Evolutionary conservation across 2,329 filamentous ascomycete genomes (phyloP).

Genomic region (Drechslerella coelobrocha): DNA sequence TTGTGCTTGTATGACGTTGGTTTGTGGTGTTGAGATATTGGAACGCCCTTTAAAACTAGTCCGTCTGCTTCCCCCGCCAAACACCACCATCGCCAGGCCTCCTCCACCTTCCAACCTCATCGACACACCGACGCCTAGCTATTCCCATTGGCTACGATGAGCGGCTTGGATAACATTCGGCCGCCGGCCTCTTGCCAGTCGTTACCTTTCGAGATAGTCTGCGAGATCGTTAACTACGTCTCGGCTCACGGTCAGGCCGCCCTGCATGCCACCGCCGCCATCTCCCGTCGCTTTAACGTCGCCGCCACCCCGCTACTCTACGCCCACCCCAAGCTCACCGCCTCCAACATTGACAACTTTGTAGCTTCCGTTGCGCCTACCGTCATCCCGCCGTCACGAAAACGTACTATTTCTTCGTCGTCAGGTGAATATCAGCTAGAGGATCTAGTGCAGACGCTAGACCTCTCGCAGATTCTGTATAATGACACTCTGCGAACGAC

Average conservation of each 20-base stretch:
- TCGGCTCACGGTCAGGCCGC: slow-evolving; percentile 24
- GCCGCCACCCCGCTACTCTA: slow-evolving; percentile 48
- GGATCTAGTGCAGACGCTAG: slow-evolving; percentile 50
- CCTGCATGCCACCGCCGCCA: slow-evolving; percentile 27
- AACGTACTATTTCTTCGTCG: slow-evolving; percentile 7
- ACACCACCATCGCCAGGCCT: no score
- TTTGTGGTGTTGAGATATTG: no score
- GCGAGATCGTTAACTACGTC: slow-evolving; percentile 43
- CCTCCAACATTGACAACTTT: slow-evolving; percentile 53
- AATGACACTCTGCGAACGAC: slow-evolving; percentile 51
- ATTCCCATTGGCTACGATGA: slow-evolving; percentile 16
- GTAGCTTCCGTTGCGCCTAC: slow-evolving; percentile 52
- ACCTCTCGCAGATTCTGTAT: slow-evolving; percentile 53
- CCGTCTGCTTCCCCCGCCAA: no score
- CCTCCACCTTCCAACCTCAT: no score
- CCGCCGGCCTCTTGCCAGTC: slow-evolving; percentile 18
- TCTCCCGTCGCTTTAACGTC: slow-evolving; percentile 33
- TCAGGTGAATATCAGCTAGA: slow-evolving; percentile 48
- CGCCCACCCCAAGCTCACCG: slow-evolving; percentile 52
- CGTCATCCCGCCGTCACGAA: slow-evolving; percentile 32
- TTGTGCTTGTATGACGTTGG: no score
- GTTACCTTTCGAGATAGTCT: slow-evolving; percentile 45
- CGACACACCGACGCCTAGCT: slow-evolving; percentile 13
- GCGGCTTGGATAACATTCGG: slow-evolving; percentile 7
- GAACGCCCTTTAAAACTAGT: no score